Percentiles rank a stretch among this genome's conserved stretches.
Evolutionary conservation across 345 rosid species (phyloP).

Genomic region (Firmiana major): DNA sequence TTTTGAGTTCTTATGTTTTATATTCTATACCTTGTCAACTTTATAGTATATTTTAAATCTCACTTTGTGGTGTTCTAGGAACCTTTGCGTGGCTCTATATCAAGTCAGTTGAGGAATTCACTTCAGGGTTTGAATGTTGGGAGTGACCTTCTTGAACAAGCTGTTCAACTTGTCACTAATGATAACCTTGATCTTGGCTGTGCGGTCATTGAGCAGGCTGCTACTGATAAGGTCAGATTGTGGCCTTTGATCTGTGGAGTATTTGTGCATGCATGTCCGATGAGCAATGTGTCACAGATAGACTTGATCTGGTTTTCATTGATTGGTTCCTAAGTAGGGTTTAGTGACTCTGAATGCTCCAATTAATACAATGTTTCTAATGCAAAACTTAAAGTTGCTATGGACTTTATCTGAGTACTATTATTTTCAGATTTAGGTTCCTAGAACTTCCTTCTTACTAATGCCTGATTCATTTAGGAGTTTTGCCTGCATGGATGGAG

Average conservation of each 20-base stretch:
- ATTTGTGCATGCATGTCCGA: neutral
- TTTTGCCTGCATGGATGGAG: neutral
- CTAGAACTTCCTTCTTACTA: neutral
- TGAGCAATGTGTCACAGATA: neutral
- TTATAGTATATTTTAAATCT: conserved; percentile 6
- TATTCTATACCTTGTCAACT: neutral
- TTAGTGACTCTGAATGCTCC: neutral
- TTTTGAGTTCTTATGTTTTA: conserved; percentile 11
- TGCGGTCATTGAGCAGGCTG: conserved; percentile 96
- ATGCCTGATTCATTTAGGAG: neutral
- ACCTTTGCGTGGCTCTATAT: conserved; percentile 85
- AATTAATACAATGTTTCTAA: neutral
- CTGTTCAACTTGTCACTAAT: conserved; percentile 92
- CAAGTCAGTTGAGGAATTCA: conserved; percentile 71
- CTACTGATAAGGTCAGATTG: conserved; percentile 78
- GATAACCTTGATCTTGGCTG: conserved; percentile 99
- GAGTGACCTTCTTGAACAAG: conserved; percentile 76
- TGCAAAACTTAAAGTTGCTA: neutral
- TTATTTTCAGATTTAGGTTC: neutral
- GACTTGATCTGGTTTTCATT: neutral
- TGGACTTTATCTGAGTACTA: neutral
- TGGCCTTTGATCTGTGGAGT: neutral
- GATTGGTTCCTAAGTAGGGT: neutral
- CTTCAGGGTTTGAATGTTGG: conserved; percentile 65
- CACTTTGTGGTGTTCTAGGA: conserved; percentile 49